A percentile compares a stretch with the other conserved stretches of the same genome.
Evolutionary conservation across 2,329 filamentous ascomycete species (phyloP).

Genomic region (Coleophoma cylindrospora): DNA sequence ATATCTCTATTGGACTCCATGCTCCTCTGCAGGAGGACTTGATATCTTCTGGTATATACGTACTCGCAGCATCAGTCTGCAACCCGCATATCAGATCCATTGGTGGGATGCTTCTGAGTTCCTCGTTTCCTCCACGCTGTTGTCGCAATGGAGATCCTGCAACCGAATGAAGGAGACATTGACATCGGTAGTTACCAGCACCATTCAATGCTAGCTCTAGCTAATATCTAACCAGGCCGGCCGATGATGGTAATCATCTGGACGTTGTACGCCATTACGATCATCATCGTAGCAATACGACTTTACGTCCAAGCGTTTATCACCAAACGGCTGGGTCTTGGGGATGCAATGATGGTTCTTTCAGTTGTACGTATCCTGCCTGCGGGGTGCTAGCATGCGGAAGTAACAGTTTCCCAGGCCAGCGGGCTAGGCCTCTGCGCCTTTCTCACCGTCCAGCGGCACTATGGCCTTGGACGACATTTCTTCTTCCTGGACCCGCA

Average conservation of each 20-base stretch:
- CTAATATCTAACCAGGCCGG: too few species aligned
- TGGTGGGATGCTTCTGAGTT: too few species aligned
- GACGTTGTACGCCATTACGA: constrained; percentile 5
- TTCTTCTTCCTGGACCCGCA: constrained; percentile 8
- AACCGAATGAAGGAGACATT: too few species aligned
- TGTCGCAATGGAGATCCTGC: too few species aligned
- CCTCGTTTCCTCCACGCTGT: too few species aligned
- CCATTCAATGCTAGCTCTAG: too few species aligned
- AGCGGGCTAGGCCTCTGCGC: background rate
- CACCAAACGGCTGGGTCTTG: constrained; percentile 1
- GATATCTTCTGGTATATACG: too few species aligned
- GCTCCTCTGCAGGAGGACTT: too few species aligned
- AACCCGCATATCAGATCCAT: too few species aligned
- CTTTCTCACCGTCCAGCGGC: constrained; percentile 6
- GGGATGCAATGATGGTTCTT: constrained; percentile 6
- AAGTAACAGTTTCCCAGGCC: background rate
- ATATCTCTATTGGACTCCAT: too few species aligned
- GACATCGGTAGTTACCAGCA: too few species aligned
- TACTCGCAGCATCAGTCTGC: too few species aligned
- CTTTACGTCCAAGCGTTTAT: constrained; percentile 5
- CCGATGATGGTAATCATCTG: constrained; percentile 2
- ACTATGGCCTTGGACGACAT: constrained; percentile 13
- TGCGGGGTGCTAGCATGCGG: background rate
- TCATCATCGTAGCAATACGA: constrained; percentile 3
- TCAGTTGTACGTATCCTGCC: constrained; percentile 3